Base-by-base conservation (phyloP, 2,329 filamentous ascomycete genomes). In the Gliomastix tumulicola region DNA sequence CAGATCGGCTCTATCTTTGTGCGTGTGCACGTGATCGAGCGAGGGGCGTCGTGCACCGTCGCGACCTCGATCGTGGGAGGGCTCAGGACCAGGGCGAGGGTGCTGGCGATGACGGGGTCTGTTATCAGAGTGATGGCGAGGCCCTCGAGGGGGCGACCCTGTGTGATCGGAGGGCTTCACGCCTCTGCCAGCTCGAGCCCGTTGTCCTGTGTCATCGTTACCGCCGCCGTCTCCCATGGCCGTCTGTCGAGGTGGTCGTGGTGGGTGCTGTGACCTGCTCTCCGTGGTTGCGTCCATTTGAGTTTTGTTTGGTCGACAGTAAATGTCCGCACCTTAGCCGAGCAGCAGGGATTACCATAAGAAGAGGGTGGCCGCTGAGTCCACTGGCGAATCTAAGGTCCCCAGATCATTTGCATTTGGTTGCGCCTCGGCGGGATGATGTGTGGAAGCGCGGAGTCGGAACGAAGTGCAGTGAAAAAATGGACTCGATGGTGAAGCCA, bases 211-310 rank as follows among this genome's bases (percentile, higher is more conserved):
- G 35, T 61, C 56, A 51, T 62, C 48, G 47, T 48, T 50, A 56
- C 53, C 51, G 49, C 53, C 49, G 40, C 50, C 51, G 54, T 62
- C 56, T 51, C 44, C 62, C 60, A 64, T 64, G 54, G 59, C 57
- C 59, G 54, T 58, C 63, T 62, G 46, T 55, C 50, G 53, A 53
- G 49, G 50, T 48, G 50, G 54, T 55, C 48, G 53, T 49, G 49
- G 49, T 58, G 50, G 48, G 59, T 51, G 47, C 48, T 49, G 49
- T 47, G 32, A 28, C 11, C 30, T 32, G 35, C 27, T 34, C 30
- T 22, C 30, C 33, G 22, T 39, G 10, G 28, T 9, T 40, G 39
- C 40, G 39, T 53, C 46, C 47, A 50, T 48, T 51, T 54, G 51
- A 31, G 21, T 22, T 9, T 20, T 19, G 34, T 32, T 32, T 32